Conservation (phyloP, 176 grass and related monocot genomes). For the Musa schizocarpa region DNA sequence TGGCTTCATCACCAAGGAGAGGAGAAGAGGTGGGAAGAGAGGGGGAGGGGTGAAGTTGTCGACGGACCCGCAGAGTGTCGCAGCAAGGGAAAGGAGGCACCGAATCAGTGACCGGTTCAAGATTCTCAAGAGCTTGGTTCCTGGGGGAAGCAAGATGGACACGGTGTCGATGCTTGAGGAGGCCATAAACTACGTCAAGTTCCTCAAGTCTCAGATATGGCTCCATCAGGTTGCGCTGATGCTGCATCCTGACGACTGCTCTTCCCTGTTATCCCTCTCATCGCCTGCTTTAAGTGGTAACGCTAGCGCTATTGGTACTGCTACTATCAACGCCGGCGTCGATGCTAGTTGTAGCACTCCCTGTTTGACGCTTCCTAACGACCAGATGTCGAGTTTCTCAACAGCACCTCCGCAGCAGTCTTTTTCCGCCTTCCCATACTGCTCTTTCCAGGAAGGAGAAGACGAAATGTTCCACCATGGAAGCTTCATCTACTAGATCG, state of each 20-base stretch:
- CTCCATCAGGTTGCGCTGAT: slow-evolving; percentile 38
- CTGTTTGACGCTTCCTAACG: background rate
- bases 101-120: slow-evolving; percentile 89
- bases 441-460: background rate
- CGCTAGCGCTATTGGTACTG: no score
- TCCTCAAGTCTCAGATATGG: slow-evolving; percentile 77
- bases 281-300: no score
- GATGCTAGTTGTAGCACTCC: background rate
- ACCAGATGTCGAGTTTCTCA: background rate
- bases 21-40: no score
- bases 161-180: slow-evolving; percentile 97
- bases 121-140: slow-evolving; percentile 30
- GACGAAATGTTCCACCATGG: background rate
- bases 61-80: slow-evolving; percentile 93
- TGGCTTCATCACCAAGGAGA: no score
- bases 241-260: background rate
- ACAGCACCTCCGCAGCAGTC: background rate
- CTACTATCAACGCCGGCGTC: no score
- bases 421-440: background rate
- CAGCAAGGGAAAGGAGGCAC: slow-evolving; percentile 70
- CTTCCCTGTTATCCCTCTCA: background rate
- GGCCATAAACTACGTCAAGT: slow-evolving; percentile 98
- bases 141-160: slow-evolving; percentile 95
- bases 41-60: slow-evolving; percentile 39
- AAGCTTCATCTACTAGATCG: background rate